Evolutionary conservation across 768 basidiomycete species (phyloP), one percentile per base, ranked within the genome.

Genomic region (Clathrus columnatus): DNA sequence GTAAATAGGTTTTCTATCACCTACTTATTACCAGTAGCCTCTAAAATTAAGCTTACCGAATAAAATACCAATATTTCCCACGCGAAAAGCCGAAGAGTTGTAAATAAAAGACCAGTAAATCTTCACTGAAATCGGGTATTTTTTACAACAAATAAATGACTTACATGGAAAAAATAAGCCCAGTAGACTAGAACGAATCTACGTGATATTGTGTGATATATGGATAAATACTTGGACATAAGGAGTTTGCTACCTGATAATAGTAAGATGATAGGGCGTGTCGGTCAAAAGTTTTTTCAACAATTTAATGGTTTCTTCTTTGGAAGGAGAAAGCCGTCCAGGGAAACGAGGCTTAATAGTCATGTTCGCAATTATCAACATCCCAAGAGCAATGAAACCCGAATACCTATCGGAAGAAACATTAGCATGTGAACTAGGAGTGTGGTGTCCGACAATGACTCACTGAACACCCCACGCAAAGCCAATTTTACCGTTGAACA

Each of bases 51-150:
- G 65, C 68, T 29, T 56, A 82, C 82, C 27, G 74, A 74, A 57
- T 82, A 81, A 57, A 84, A 83, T 0, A 81, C 77, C 4, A 83
- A 67, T n/a, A 63, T 68, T 7, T 69, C 0, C 75, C 74, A 54
- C 78, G 78, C 48, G 70, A 65, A 24, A 77, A 67, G 1, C 80
- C 72, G 54, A 78, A 74, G 11, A 82, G 64, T 58, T 84, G 82
- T 7, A 83, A 60, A 62, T 77, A 83, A 65, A 80, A 82, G 16
- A 79, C 68, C 0, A 80, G 67, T 0, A 80, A 79, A 45, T 71
- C 78, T 57, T 72, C 80, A 50, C 28, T 18, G 7, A 36, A 7
- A 10, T 46, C n/a, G 6, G 45, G 45, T 7, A 24, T 44, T 43
- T 21, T 24, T 24, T 7, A 51, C 16, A 26, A 21, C 6, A 10